These are phyloP conservation scores for Talaromyces rugulosus DNA, from an alignment of 2,329 filamentous ascomycete genomes.

Conservation along the genomic window DNA sequence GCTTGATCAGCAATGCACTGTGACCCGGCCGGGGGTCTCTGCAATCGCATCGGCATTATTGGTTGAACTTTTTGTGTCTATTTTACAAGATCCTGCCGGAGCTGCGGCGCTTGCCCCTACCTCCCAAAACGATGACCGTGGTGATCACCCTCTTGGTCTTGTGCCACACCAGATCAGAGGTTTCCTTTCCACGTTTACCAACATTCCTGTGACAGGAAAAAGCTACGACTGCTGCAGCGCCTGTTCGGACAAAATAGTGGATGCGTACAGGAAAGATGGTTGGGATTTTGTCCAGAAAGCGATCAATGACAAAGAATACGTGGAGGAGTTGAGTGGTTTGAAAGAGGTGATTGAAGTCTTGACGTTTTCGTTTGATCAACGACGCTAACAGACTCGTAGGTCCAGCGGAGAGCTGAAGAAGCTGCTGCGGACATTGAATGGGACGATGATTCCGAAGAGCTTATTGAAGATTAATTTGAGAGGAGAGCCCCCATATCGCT, in stretches of 20 bases:
- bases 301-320: conserved; percentile 58
- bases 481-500: background rate
- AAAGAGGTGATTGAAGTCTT: conserved; percentile 46
- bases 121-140: conserved; percentile 28
- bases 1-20: conserved; percentile 95
- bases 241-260: conserved; percentile 54
- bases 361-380: background rate
- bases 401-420: conserved; percentile 44
- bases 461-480: conserved; percentile 23
- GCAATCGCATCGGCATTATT: conserved; percentile 87
- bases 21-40: conserved; percentile 88
- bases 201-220: conserved; percentile 52
- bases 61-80: conserved; percentile 81
- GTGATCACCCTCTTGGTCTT: conserved; percentile 45
- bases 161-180: conserved; percentile 63
- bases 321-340: conserved; percentile 60
- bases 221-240: conserved; percentile 61
- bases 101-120: conserved; percentile 37
- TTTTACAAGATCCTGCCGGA: conserved; percentile 74
- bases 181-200: conserved; percentile 58
- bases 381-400: conserved; percentile 28
- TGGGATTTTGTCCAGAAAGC: conserved; percentile 60
- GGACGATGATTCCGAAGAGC: conserved; percentile 38
- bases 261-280: conserved; percentile 49
- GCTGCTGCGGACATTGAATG: conserved; percentile 42